Conservation (phyloP, 73 alveolate genomes). For the Paramecium sonneborni region DNA sequence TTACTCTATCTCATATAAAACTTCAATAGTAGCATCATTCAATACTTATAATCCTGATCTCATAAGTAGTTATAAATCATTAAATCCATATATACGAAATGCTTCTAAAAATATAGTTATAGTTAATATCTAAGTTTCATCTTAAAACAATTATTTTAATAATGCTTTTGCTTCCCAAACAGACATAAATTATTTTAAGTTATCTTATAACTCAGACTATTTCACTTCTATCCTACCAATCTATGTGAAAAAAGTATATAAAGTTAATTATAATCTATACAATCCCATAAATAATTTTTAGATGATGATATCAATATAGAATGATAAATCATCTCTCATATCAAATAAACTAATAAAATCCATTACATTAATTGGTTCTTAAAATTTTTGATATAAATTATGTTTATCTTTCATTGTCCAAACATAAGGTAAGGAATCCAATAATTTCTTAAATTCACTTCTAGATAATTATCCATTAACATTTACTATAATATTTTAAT, state of each 20-base stretch:
- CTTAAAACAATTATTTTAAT: background rate
- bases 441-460: slow-evolving; percentile 25
- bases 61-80: background rate
- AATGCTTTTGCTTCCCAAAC: slow-evolving; percentile 8
- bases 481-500: background rate
- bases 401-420: slow-evolving; percentile 43
- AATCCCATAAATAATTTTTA: slow-evolving; percentile 9
- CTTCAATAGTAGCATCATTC: background rate
- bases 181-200: background rate
- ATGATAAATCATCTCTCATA: background rate
- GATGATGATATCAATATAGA: background rate
- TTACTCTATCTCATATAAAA: background rate
- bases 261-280: background rate
- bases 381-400: background rate
- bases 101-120: background rate
- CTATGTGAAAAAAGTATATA: background rate
- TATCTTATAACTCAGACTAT: background rate
- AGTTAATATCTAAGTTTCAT: background rate
- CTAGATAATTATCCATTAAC: background rate
- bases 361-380: background rate
- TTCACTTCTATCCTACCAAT: background rate
- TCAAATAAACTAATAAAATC: background rate
- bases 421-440: slow-evolving; percentile 33
- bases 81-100: background rate
- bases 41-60: slow-evolving; percentile 9